Percentiles rank a stretch among this genome's conserved stretches.
phyloP scores from a whole-genome alignment of 331 rosid species.

The Pyrus hybrid region DNA sequence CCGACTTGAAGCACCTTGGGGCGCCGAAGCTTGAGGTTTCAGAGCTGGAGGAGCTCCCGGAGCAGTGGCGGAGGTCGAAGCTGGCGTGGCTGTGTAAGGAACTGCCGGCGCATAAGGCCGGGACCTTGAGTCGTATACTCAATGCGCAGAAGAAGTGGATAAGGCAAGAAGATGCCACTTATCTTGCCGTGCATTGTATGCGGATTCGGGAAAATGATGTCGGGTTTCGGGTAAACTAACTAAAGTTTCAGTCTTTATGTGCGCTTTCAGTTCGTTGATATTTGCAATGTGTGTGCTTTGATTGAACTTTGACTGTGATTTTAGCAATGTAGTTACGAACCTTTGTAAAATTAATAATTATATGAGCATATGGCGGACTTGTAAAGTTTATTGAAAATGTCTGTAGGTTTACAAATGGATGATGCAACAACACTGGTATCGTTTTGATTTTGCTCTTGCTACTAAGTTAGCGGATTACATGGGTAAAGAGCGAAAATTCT shows the following conservation, averaged over 20 bases:
- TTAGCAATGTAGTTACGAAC: not conserved
- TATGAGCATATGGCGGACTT: not conserved
- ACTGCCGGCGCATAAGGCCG: constrained; percentile 61
- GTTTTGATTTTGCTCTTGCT: constrained; percentile 78
- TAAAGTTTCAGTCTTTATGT: not conserved
- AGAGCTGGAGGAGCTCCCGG: constrained; percentile 70
- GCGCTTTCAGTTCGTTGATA: not conserved
- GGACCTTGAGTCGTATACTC: constrained; percentile 50
- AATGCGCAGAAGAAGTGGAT: constrained; percentile 85
- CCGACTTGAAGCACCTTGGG: constrained; percentile 39
- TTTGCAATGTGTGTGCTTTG: not conserved
- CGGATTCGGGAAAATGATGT: constrained; percentile 70
- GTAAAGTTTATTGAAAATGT: not conserved
- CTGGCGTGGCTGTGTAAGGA: constrained; percentile 94
- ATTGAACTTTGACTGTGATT: not conserved
- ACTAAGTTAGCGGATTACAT: constrained; percentile 84
- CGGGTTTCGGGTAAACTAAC: constrained; percentile 41
- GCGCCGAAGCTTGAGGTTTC: constrained; percentile 51
- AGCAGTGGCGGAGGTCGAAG: constrained; percentile 86
- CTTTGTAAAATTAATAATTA: not conserved
- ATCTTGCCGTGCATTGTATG: constrained; percentile 64
- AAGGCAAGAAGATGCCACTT: constrained; percentile 57
- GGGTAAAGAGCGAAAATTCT: constrained; percentile 87
- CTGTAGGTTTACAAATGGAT: constrained; percentile 93
- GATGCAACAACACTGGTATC: constrained; percentile 79